Evolutionary conservation across 768 basidiomycete genomes (phyloP).

Genomic region (Russula abietina): DNA sequence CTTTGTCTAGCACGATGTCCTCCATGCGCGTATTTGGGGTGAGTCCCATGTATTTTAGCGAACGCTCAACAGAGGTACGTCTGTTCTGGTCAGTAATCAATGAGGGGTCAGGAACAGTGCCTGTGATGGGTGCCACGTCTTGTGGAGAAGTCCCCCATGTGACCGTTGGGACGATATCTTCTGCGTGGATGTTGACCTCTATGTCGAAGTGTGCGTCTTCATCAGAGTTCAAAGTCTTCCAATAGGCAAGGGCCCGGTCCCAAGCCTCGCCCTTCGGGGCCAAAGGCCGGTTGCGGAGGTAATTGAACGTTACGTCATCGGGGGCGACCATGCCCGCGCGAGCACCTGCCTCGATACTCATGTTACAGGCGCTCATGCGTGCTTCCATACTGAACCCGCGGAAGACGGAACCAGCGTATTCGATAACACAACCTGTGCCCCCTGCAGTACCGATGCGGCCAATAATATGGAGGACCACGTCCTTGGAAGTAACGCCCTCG

Average conservation of each 20-base stretch:
- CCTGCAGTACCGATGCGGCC: slow-evolving; percentile 60
- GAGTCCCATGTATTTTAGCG: slow-evolving; percentile 60
- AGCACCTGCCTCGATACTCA: slow-evolving; percentile 64
- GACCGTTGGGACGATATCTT: slow-evolving; percentile 58
- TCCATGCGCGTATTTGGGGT: slow-evolving; percentile 48
- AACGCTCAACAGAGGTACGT: slow-evolving; percentile 43
- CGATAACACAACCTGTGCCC: slow-evolving; percentile 59
- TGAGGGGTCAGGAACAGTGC: slow-evolving; percentile 49
- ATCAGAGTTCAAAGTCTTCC: slow-evolving; percentile 50
- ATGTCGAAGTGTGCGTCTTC: slow-evolving; percentile 54
- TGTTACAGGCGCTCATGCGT: slow-evolving; percentile 57
- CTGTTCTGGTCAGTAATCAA: slow-evolving; percentile 40
- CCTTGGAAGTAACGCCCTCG: slow-evolving; percentile 56
- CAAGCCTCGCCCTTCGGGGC: slow-evolving; percentile 54
- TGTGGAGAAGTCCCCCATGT: slow-evolving; percentile 65
- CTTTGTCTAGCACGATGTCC: slow-evolving; percentile 55
- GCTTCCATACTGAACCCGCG: slow-evolving; percentile 57
- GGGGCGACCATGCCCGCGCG: slow-evolving; percentile 63
- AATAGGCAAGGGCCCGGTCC: slow-evolving; percentile 55
- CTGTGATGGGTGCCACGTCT: slow-evolving; percentile 54
- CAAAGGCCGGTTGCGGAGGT: slow-evolving; percentile 54
- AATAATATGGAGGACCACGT: slow-evolving; percentile 60
- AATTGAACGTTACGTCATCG: slow-evolving; percentile 55
- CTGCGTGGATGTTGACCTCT: slow-evolving; percentile 50
- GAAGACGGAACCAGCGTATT: slow-evolving; percentile 53